Conservation (phyloP, 768 basidiomycete genomes). For the Suillus sp. region DNA sequence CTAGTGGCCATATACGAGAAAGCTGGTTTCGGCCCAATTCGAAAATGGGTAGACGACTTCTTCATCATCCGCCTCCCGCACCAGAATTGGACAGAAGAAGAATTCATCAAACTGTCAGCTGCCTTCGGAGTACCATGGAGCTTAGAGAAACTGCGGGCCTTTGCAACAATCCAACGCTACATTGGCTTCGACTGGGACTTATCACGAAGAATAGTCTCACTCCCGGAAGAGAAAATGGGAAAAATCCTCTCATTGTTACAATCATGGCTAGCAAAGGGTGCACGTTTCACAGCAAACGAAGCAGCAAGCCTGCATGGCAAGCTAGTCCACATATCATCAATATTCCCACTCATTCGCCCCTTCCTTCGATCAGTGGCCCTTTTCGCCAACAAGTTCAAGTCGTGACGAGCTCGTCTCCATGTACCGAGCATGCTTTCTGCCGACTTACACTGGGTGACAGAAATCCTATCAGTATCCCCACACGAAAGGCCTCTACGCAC, state of each 20-base stretch:
- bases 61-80: conserved; percentile 28
- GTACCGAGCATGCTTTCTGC: too few species aligned
- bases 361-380: too few species aligned
- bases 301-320: too few species aligned
- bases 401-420: too few species aligned
- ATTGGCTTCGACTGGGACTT: conserved; percentile 43
- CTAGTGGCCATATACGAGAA: conserved; percentile 32
- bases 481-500: too few species aligned
- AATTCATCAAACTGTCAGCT: conserved; percentile 31
- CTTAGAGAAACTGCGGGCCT: conserved; percentile 23
- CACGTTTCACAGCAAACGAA: too few species aligned
- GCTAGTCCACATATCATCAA: too few species aligned
- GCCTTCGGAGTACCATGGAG: conserved; percentile 38
- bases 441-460: too few species aligned
- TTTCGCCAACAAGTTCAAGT: too few species aligned
- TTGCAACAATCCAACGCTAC: conserved; percentile 32
- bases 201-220: conserved; percentile 25
- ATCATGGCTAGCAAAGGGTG: too few species aligned
- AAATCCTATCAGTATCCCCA: too few species aligned
- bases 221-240: conserved; percentile 32
- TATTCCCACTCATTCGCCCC: too few species aligned
- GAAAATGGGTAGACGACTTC: conserved; percentile 46
- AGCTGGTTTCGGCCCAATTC: conserved; percentile 23
- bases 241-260: neutral
- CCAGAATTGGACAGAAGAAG: conserved; percentile 28